phyloP scores from a whole-genome alignment of 192 early-diverging fungal genomes.

The Gamsiella multidivaricata region DNA sequence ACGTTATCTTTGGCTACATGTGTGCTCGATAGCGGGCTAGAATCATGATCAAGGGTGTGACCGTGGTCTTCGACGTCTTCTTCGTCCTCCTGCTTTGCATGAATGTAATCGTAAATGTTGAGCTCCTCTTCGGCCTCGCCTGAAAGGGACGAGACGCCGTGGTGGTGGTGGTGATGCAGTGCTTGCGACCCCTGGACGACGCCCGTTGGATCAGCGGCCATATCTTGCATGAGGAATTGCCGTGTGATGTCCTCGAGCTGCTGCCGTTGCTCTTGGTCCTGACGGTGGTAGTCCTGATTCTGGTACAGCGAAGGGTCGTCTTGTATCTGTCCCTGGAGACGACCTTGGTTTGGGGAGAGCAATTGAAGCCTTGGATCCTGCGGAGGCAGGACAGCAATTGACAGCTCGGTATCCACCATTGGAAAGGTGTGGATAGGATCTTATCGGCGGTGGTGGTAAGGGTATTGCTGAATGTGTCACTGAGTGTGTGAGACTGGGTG shows the following conservation, averaged over 20 bases:
- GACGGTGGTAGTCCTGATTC: conserved; percentile 14
- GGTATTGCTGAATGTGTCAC: neutral
- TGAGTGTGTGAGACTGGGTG: conserved; percentile 1
- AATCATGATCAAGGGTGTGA: neutral
- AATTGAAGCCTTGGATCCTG: conserved; percentile 4
- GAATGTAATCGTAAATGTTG: conserved; percentile 51
- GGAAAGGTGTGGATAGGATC: too few relatives aligned
- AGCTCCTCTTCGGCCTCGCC: conserved; percentile 38
- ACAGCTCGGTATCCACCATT: conserved; percentile 11
- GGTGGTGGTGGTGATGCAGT: neutral
- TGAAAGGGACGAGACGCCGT: neutral
- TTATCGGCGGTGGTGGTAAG: neutral
- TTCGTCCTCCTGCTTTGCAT: conserved; percentile 49
- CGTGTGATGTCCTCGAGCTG: conserved; percentile 28
- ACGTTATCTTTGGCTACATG: conserved; percentile 1
- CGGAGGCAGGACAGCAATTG: neutral
- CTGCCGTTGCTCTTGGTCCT: conserved; percentile 13
- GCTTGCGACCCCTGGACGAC: conserved; percentile 3
- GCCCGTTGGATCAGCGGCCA: conserved; percentile 5
- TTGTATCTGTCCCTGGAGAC: conserved; percentile 7
- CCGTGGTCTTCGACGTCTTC: conserved; percentile 21
- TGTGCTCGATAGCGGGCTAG: conserved; percentile 10
- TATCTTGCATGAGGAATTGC: conserved; percentile 34
- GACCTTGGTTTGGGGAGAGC: neutral
- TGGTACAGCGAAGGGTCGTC: neutral